Base-by-base conservation (phyloP, 768 basidiomycete genomes). In the Rubroboletus satanas region DNA sequence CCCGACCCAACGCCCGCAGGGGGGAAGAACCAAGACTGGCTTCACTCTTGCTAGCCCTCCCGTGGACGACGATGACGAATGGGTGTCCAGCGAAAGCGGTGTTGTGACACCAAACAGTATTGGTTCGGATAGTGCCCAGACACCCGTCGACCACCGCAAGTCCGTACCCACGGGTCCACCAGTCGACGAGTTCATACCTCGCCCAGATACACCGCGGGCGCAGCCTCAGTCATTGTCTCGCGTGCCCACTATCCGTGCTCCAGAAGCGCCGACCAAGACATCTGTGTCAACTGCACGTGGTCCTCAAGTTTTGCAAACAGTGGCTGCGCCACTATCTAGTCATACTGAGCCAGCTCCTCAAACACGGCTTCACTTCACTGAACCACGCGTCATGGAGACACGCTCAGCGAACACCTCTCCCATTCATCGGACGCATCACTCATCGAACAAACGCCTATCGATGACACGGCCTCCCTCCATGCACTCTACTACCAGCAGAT, bases 81-180 rank as follows among this genome's bases (percentile, higher is more conserved):
- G 87, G 87, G 78, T 87, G 1, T 90, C 88, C 28, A 88, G 84
- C 66, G 87, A 87, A 69, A 89, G 87, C 62, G 88, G 86, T 7
- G 84, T 81, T 0, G 86, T 74, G 0, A 90, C 88, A 2, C 88
- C 88, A 5, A 79, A 78, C 60, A 72, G 75, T 12, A 56, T 72
- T 47, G 76, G 75, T 37, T 80, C 81, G 1, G 78, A 79, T 47
- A 75, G 75, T 18, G 74, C 52, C 18, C 65, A 56, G 36, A 71
- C 72, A 8, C 68, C 71, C 4, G 62, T 73, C 49, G 68, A 71
- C 51, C 57, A 59, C 29, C 66, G 58, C 56, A 62, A 43, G 45
- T 32, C 45, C 21, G 21, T 59, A 28, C 54, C 60, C 51, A 41
- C 58, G 15, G 54, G n/a, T 18, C 54, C 42, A 4, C 51, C 58